phyloP scores from a whole-genome alignment of 306 rosid genomes.

The Castanea crenata region DNA sequence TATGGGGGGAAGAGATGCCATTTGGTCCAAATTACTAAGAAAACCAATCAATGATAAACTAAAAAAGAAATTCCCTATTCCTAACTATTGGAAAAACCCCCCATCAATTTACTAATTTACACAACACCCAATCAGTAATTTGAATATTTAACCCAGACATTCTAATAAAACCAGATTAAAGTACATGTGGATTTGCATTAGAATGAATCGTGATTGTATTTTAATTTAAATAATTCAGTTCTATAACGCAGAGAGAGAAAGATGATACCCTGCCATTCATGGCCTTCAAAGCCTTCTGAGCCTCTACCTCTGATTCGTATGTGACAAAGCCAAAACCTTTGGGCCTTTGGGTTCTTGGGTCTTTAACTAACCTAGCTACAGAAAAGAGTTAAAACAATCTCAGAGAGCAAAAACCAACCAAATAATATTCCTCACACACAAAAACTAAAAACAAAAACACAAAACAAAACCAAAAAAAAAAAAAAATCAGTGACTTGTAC shows the following conservation, averaged over 20 bases:
- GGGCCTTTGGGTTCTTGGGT: conserved; percentile 56
- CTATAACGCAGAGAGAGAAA: background rate
- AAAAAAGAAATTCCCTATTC: background rate
- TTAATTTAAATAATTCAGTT: background rate
- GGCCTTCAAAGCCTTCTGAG: conserved; percentile 62
- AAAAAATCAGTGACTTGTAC: background rate
- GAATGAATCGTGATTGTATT: background rate
- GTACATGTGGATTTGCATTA: background rate
- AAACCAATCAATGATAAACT: background rate
- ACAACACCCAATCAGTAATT: background rate
- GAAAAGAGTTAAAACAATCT: background rate
- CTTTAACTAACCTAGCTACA: conserved; percentile 50
- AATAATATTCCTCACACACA: background rate
- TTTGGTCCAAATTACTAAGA: background rate
- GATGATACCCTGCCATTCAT: conserved; percentile 78
- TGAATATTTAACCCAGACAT: background rate
- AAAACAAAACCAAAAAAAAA: background rate
- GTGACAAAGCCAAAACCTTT: conserved; percentile 91
- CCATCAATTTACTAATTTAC: background rate
- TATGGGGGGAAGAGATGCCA: no score
- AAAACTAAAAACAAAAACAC: background rate
- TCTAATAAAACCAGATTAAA: background rate
- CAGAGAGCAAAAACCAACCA: background rate
- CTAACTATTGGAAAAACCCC: background rate
- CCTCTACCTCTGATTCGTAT: conserved; percentile 51